These are phyloP conservation scores for Aspergillus clavatus DNA, from an alignment of 2,329 filamentous ascomycete species.

Conservation along the genomic window DNA sequence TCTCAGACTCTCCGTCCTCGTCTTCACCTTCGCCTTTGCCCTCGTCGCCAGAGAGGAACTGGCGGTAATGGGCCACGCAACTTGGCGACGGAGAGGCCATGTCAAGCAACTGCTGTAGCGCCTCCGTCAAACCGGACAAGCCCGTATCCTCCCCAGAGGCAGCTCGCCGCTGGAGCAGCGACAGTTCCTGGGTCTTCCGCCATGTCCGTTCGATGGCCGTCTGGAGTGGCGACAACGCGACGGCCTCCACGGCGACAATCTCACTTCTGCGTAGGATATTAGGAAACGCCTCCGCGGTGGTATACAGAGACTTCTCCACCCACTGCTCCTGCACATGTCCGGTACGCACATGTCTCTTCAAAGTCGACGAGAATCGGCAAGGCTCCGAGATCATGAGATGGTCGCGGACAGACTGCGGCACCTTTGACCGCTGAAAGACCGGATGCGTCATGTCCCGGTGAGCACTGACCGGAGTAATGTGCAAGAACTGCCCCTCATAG, in stretches of 20 bases:
- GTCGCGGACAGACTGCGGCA: constrained; percentile 78
- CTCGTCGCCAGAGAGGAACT: constrained; percentile 57
- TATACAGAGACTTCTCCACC: constrained; percentile 79
- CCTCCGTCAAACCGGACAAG: constrained; percentile 66
- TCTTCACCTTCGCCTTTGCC: constrained; percentile 39
- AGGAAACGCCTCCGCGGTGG: constrained; percentile 79
- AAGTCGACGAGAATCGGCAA: constrained; percentile 71
- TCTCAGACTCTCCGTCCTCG: constrained; percentile 39
- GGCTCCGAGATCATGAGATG: constrained; percentile 76
- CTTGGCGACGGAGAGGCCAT: constrained; percentile 67
- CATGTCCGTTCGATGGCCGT: constrained; percentile 88
- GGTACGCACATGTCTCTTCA: constrained; percentile 64
- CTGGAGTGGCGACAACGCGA: constrained; percentile 69
- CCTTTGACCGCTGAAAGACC: constrained; percentile 81
- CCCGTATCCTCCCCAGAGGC: constrained; percentile 67
- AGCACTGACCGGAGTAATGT: constrained; percentile 73
- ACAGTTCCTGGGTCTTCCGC: constrained; percentile 83
- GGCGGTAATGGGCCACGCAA: constrained; percentile 72
- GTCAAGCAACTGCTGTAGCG: constrained; percentile 72
- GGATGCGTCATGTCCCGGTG: constrained; percentile 78
- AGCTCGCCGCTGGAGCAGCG: constrained; percentile 67
- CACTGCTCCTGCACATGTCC: constrained; percentile 65
- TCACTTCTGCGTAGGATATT: constrained; percentile 87
- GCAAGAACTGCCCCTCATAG: constrained; percentile 83
- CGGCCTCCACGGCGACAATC: constrained; percentile 63